Conservation (phyloP, 2,329 filamentous ascomycete species). For the Aspergillus sp. region DNA sequence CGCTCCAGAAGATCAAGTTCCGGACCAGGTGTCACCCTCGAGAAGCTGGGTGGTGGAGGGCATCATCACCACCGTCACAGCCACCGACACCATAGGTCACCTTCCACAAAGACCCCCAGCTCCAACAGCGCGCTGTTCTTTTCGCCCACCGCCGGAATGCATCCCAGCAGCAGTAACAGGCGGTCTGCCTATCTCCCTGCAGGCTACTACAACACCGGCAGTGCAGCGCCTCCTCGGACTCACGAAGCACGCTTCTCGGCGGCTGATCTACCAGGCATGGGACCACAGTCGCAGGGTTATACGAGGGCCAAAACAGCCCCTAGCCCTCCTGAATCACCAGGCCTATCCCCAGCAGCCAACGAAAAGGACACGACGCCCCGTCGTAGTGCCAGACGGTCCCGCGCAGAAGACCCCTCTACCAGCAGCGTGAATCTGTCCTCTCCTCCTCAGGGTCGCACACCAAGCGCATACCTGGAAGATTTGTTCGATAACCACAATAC, state of each 20-base stretch:
- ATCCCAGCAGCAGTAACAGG: constrained; percentile 60
- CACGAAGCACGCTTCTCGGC: constrained; percentile 44
- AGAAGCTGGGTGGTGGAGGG: constrained; percentile 46
- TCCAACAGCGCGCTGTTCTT: constrained; percentile 83
- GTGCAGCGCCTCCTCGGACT: constrained; percentile 51
- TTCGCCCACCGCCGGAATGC: constrained; percentile 74
- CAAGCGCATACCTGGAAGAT: constrained; percentile 88
- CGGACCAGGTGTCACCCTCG: constrained; percentile 53
- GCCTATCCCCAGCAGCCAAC: constrained; percentile 48
- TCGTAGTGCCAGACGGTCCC: constrained; percentile 30
- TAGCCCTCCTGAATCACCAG: constrained; percentile 68
- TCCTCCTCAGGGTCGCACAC: constrained; percentile 70
- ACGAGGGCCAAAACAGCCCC: constrained; percentile 51
- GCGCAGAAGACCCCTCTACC: constrained; percentile 40
- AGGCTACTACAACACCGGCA: constrained; percentile 81
- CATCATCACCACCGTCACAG: constrained; percentile 35
- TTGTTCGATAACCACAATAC: constrained; percentile 71
- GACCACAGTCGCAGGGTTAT: constrained; percentile 59
- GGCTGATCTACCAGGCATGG: constrained; percentile 63
- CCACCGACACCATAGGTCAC: constrained; percentile 32
- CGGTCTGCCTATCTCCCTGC: constrained; percentile 80
- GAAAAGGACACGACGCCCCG: constrained; percentile 30
- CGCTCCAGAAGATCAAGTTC: constrained; percentile 18
- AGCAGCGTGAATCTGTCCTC: constrained; percentile 68
- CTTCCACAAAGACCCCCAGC: constrained; percentile 44